Conservation (phyloP, 768 basidiomycete genomes). For the Boletus reticuloceps region DNA sequence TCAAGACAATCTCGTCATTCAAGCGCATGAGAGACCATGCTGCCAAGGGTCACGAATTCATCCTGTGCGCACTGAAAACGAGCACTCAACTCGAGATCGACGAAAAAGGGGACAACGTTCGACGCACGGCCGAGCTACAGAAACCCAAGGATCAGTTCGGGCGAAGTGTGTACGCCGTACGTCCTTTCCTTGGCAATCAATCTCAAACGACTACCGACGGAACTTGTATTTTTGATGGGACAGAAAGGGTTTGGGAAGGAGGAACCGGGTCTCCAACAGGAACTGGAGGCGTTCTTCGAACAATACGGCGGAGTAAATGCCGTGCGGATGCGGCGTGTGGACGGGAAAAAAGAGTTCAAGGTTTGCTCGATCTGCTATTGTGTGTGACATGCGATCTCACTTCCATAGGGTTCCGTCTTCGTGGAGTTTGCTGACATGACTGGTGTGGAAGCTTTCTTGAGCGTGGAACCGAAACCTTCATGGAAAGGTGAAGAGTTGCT, state of each 20-base stretch:
- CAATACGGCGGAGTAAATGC: slow-evolving; percentile 76
- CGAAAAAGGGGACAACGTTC: slow-evolving; percentile 66
- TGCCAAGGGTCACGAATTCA: slow-evolving; percentile 60
- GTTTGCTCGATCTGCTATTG: slow-evolving; percentile 37
- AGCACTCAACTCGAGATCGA: slow-evolving; percentile 69
- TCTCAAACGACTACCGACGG: not conserved
- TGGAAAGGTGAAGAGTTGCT: slow-evolving; percentile 76
- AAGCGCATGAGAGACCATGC: slow-evolving; percentile 86
- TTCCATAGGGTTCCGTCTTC: slow-evolving; percentile 84
- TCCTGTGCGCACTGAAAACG: slow-evolving; percentile 61
- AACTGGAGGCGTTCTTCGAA: slow-evolving; percentile 78
- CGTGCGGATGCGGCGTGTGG: slow-evolving; percentile 82
- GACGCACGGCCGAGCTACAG: slow-evolving; percentile 71
- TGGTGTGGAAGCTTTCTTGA: slow-evolving; percentile 71
- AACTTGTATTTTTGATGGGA: not conserved
- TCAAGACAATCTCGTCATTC: slow-evolving; percentile 86
- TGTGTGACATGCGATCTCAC: not conserved
- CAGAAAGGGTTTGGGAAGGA: slow-evolving; percentile 89
- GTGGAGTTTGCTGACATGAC: slow-evolving; percentile 78
- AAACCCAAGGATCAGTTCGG: slow-evolving; percentile 78
- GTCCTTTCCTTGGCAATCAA: slow-evolving; percentile 34
- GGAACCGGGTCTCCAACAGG: slow-evolving; percentile 59
- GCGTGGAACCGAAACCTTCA: slow-evolving; percentile 75
- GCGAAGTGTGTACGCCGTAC: slow-evolving; percentile 84
- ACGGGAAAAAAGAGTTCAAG: slow-evolving; percentile 85